Evolutionary conservation across 345 rosid species (phyloP), one percentile per base, ranked within the genome.

Genomic region (Corchorus capsularis): DNA sequence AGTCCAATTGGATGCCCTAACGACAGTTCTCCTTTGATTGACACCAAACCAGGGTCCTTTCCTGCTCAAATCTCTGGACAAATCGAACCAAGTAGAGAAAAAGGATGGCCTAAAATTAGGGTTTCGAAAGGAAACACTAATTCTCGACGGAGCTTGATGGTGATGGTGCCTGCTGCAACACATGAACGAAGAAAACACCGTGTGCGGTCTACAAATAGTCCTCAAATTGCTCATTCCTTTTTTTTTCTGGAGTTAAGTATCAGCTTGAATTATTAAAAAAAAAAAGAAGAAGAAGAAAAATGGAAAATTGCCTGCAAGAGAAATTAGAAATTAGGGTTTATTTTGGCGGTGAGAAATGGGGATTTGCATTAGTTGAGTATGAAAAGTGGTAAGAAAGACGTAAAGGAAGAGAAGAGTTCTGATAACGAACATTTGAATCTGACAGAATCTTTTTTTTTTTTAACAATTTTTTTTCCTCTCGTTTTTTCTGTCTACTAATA

Each of bases 1-100:
- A 14, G 81, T 73, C 97, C 99, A 91, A 78, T 81, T 88, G 78
- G 94, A 85, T 6, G 96, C 96, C 62, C 87, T 83, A 64, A 79
- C 93, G 0, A 80, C 67, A 32, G 92, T 90, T 79, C 86, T 88
- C 83, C 89, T 87, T 77, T 88, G 97, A 71, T 70, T 83, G 74
- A 77, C 75, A 41, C 96, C 84, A 81, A 85, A 89, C 94, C 89
- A 80, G 9, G 84, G 72, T 55, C 82, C 81, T 39, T 55, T 64
- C 50, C 72, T 20, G 62, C 76, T 83, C 77, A 82, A 82, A 56
- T 81, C 79, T 79, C 74, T 84, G 59, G 82, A 88, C 67, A 82
- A 88, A 50, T 79, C 81, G 49, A 75, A 78, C 85, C 80, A 81
- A 76, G 88, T 80, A 71, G 88, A 76, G 75, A 72, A 76, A 54